These are phyloP conservation scores for Chlorencoelia australis DNA, from an alignment of 2,329 filamentous ascomycete species.

Conservation along the genomic window DNA sequence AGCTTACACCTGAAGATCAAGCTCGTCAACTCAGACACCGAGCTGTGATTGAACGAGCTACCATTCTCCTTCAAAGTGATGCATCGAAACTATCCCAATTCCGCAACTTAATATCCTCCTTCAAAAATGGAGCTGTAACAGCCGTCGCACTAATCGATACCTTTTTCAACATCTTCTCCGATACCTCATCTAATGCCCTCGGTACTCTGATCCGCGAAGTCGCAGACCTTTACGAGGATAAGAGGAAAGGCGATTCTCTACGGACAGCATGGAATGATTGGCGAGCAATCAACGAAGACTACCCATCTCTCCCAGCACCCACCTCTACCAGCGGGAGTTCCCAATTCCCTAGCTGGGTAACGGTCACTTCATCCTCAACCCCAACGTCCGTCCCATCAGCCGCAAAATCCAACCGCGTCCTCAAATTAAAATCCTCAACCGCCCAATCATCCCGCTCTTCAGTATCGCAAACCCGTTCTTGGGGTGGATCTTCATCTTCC, in stretches of 20 bases:
- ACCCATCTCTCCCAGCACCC: constrained; percentile 74
- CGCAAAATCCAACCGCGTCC: constrained; percentile 41
- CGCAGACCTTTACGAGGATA: constrained; percentile 84
- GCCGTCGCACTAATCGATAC: constrained; percentile 73
- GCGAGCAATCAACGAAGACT: constrained; percentile 93
- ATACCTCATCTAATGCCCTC: constrained; percentile 68
- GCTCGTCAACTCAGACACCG: constrained; percentile 71
- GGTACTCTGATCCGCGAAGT: constrained; percentile 87
- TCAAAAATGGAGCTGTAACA: constrained; percentile 56
- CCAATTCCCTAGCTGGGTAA: constrained; percentile 25
- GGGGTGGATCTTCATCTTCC: constrained; percentile 33
- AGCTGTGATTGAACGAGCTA: constrained; percentile 77
- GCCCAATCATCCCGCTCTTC: constrained; percentile 55
- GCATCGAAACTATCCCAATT: constrained; percentile 65
- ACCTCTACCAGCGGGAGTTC: constrained; percentile 40
- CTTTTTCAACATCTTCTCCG: constrained; percentile 74
- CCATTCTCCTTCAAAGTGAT: constrained; percentile 71
- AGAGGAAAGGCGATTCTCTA: constrained; percentile 60
- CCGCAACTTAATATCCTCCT: constrained; percentile 69
- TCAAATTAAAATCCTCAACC: constrained; percentile 61
- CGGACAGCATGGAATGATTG: constrained; percentile 88
- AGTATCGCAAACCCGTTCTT: constrained; percentile 45
- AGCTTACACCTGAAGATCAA: constrained; percentile 65
- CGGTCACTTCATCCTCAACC: constrained; percentile 10
- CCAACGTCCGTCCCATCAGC: constrained; percentile 27